Percentiles rank a stretch among this genome's conserved stretches.
Conservation (phyloP, 805 yeast genomes). For the Metschnikowia henanensis region DNA sequence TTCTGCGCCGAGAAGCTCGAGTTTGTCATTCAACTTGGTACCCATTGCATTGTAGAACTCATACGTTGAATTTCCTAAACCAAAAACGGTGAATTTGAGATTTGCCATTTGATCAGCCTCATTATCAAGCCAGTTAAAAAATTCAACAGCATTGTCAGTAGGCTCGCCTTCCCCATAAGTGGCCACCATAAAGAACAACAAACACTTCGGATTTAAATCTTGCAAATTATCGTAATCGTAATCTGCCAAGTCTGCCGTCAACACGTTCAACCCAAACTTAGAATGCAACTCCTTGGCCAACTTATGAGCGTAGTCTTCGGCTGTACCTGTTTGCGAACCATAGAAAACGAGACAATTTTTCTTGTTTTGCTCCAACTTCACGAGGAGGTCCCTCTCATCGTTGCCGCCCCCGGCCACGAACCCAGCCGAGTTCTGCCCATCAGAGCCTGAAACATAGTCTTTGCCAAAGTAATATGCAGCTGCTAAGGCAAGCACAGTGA, state of each 20-base stretch:
- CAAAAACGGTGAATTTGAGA: slow-evolving; percentile 75
- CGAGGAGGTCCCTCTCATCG: slow-evolving; percentile 54
- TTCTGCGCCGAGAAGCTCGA: slow-evolving; percentile 66
- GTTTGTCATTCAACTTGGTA: slow-evolving; percentile 52
- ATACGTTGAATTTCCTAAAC: slow-evolving; percentile 93
- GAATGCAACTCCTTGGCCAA: slow-evolving; percentile 86
- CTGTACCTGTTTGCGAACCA: slow-evolving; percentile 98
- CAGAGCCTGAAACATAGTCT: slow-evolving; percentile 46
- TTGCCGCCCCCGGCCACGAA: slow-evolving; percentile 31
- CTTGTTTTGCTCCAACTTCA: slow-evolving; percentile 55
- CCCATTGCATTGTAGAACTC: slow-evolving; percentile 89
- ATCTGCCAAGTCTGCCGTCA: slow-evolving; percentile 87
- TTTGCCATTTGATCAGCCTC: slow-evolving; percentile 53
- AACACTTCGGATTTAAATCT: slow-evolving; percentile 56
- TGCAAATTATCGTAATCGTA: slow-evolving; percentile 80
- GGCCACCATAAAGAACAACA: slow-evolving; percentile 70
- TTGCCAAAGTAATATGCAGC: slow-evolving; percentile 66
- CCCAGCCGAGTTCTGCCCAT: slow-evolving; percentile 31
- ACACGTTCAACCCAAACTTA: slow-evolving; percentile 74
- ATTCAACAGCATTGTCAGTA: slow-evolving; percentile 88
- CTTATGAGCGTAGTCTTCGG: slow-evolving; percentile 93
- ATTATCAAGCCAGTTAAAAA: slow-evolving; percentile 65
- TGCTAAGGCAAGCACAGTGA: slow-evolving; percentile 65
- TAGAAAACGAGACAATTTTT: slow-evolving; percentile 80
- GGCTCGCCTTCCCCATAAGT: slow-evolving; percentile 99